These are phyloP conservation scores for Chlamydomonas sp. DNA, from an alignment of 139 green algal species.

Conservation along the genomic window DNA sequence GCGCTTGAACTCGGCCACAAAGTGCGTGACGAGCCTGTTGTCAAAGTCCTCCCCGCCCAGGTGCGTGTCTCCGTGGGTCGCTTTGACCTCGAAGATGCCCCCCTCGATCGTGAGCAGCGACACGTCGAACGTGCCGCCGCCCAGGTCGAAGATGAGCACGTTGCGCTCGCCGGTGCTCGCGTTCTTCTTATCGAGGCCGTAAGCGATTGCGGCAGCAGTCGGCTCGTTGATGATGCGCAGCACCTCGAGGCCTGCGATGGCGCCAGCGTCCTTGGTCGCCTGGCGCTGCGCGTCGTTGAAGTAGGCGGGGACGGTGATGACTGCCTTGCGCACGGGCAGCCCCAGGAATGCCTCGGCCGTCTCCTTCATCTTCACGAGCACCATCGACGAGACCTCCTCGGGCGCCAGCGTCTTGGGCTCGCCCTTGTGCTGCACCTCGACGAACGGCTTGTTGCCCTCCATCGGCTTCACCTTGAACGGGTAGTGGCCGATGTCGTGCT, in stretches of 20 bases:
- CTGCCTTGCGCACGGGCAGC: constrained; percentile 80
- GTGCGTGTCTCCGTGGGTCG: constrained; percentile 96
- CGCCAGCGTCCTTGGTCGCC: constrained; percentile 93
- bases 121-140: constrained; percentile 93
- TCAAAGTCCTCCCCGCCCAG: constrained; percentile 98
- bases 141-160: constrained; percentile 96
- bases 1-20: constrained; percentile 93
- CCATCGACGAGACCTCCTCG: constrained; percentile 95
- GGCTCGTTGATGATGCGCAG: constrained; percentile 99
- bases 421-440: constrained; percentile 92
- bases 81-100: constrained; percentile 98
- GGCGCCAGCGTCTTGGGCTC: constrained; percentile 87
- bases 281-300: constrained; percentile 98
- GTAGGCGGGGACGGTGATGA: constrained; percentile 96
- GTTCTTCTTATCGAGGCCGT: constrained; percentile 75
- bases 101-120: constrained; percentile 97
- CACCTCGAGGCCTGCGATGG: constrained; percentile 93
- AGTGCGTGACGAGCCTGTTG: constrained; percentile 87
- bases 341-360: constrained; percentile 67
- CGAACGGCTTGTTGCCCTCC: constrained; percentile 91
- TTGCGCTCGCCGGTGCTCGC: constrained; percentile 56
- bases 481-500: constrained; percentile 89
- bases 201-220: constrained; percentile 92
- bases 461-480: constrained; percentile 84
- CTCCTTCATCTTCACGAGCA: constrained; percentile 98